Conservation (phyloP, 306 rosid species). For the Cucurbita maxima region DNA sequence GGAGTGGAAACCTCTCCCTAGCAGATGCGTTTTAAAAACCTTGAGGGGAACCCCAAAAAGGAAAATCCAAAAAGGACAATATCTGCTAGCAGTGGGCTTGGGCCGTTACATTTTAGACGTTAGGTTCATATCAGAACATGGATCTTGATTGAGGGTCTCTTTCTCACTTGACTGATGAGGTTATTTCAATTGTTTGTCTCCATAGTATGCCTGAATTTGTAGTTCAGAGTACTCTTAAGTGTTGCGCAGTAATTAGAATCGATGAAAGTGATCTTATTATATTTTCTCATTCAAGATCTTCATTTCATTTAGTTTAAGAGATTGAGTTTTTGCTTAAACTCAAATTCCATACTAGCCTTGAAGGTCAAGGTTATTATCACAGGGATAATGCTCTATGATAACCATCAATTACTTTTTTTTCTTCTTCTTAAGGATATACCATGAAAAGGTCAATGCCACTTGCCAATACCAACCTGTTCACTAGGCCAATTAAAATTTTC, state of each 20-base stretch:
- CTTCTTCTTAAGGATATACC: neutral
- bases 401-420: neutral
- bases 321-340: neutral
- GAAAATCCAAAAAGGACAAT: too few relatives aligned
- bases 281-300: neutral
- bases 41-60: too few relatives aligned
- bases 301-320: neutral
- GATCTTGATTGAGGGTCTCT: neutral
- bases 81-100: too few relatives aligned
- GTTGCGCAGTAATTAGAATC: neutral
- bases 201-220: neutral
- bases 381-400: neutral
- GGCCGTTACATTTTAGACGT: neutral
- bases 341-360: neutral
- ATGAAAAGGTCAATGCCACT: neutral
- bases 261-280: neutral
- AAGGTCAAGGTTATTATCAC: neutral
- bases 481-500: neutral
- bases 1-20: too few relatives aligned
- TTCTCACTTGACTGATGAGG: neutral
- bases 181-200: neutral
- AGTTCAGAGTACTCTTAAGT: neutral
- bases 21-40: too few relatives aligned
- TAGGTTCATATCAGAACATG: neutral
- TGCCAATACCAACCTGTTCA: neutral